Conservation (phyloP, 345 rosid genomes). For the Mallotus nudiflorus region DNA sequence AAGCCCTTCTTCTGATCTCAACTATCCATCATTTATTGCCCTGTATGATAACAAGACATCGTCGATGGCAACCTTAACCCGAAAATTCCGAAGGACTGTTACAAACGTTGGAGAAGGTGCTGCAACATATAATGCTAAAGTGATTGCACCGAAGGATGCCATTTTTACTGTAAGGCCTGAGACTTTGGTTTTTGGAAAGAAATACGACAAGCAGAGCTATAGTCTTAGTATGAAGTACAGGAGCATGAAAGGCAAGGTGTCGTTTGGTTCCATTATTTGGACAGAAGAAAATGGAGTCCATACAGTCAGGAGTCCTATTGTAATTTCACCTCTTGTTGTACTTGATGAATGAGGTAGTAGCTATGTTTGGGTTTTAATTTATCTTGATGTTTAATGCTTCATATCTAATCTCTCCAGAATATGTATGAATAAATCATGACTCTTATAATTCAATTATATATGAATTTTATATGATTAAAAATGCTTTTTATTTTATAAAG, state of each 20-base stretch:
- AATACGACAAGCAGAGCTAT: slow-evolving; percentile 31
- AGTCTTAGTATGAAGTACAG: slow-evolving; percentile 17
- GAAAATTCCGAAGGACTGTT: slow-evolving; percentile 30
- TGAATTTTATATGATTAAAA: too few relatives aligned
- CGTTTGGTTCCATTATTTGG: slow-evolving; percentile 42
- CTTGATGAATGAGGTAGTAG: neutral
- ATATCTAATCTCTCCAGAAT: too few relatives aligned
- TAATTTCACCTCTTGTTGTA: neutral
- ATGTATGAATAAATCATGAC: too few relatives aligned
- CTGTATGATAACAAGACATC: slow-evolving; percentile 21
- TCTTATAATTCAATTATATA: too few relatives aligned
- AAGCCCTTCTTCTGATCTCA: slow-evolving; percentile 36
- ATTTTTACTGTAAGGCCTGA: slow-evolving; percentile 25
- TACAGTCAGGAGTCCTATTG: slow-evolving; percentile 44
- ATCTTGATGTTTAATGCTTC: too few relatives aligned
- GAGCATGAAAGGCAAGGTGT: slow-evolving; percentile 9
- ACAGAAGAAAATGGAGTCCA: slow-evolving; percentile 32
- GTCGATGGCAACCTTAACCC: neutral
- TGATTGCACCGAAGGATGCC: slow-evolving; percentile 26
- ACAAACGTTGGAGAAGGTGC: slow-evolving; percentile 30
- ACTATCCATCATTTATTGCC: slow-evolving; percentile 46
- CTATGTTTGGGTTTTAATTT: too few relatives aligned
- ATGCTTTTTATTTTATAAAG: too few relatives aligned
- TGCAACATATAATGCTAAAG: slow-evolving; percentile 32
- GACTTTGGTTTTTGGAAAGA: slow-evolving; percentile 25